Base-by-base conservation (phyloP, 1,139 yeast genomes). In the Blastobotrys illinoisensis region DNA sequence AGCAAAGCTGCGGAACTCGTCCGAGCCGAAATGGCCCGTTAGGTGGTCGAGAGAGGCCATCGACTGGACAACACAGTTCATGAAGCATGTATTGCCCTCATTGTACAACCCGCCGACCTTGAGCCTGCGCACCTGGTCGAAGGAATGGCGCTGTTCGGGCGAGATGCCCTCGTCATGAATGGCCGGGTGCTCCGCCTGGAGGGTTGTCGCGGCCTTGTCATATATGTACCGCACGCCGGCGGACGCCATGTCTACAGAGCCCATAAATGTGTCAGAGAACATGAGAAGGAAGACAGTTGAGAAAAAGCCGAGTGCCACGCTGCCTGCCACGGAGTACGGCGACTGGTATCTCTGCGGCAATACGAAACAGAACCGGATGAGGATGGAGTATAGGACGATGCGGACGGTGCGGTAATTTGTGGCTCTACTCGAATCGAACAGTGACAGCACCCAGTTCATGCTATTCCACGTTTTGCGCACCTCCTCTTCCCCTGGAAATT, bases 31-130 rank as follows among this genome's bases (percentile, higher is more conserved):
- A 11, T n/a, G 14, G 4, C 13, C 7, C 43, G 78, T 61, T 32
- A 90, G 72, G 51, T 84, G 81, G 43, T 79, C 76, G 1, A 95
- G 85, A 0, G 95, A 85, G 0, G 96, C 91, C 59, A 90, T 73
- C 13, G 89, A 80, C 69, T 90, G 97, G 44, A 90, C 74, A 1
- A 90, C 96, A 19, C 90, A 83, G 70, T 90, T 90, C 95, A 90
- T 89, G 64, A 90, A 90, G 68, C 97, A 90, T 0, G 96, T 88
- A 65, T 90, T 90, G 13, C 97, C 97, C 61, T 89, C 97, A 69
- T 90, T 90, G 58, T 82, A 79, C 47, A 90, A 75, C 1, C 97
- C 97, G 23, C 96, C 97, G 44, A 88, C 79, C 58, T 61, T 62
- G 14, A 66, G 59, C 46, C 60, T 57, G 44, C 63, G 56, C 59